phyloP scores from a whole-genome alignment of 2,329 filamentous ascomycete genomes.

The Fusarium protoensiforme region DNA sequence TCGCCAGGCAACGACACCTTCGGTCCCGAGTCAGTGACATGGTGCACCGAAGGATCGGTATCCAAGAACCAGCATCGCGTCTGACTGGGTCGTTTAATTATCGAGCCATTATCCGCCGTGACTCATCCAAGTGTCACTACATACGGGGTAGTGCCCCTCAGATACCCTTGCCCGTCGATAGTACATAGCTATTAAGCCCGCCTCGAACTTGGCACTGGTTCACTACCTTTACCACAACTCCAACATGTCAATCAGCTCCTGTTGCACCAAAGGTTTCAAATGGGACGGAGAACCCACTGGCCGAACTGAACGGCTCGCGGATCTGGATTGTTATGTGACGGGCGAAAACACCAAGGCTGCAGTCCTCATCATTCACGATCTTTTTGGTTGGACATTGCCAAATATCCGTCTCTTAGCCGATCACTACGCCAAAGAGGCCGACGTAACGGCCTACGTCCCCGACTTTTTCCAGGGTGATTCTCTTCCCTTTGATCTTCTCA shows the following conservation, averaged over 20 bases:
- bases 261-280: constrained; percentile 51
- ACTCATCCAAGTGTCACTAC: background rate
- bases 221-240: background rate
- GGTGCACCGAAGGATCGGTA: background rate
- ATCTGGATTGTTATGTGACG: constrained; percentile 50
- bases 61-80: background rate
- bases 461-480: constrained; percentile 51
- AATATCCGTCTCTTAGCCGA: constrained; percentile 60
- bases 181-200: background rate
- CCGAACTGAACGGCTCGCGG: constrained; percentile 45
- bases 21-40: background rate
- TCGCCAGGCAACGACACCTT: background rate
- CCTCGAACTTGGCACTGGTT: background rate
- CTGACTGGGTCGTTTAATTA: background rate
- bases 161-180: background rate
- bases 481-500: constrained; percentile 44
- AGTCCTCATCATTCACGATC: constrained; percentile 52
- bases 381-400: constrained; percentile 57
- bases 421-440: constrained; percentile 56
- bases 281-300: constrained; percentile 55
- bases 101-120: background rate
- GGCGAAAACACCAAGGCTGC: constrained; percentile 49
- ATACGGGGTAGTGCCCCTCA: background rate
- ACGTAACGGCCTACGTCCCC: constrained; percentile 58
- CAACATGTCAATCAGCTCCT: constrained; percentile 30